Conservation (phyloP, 2,329 filamentous ascomycete species). For the Ophiostoma tasmaniense region DNA sequence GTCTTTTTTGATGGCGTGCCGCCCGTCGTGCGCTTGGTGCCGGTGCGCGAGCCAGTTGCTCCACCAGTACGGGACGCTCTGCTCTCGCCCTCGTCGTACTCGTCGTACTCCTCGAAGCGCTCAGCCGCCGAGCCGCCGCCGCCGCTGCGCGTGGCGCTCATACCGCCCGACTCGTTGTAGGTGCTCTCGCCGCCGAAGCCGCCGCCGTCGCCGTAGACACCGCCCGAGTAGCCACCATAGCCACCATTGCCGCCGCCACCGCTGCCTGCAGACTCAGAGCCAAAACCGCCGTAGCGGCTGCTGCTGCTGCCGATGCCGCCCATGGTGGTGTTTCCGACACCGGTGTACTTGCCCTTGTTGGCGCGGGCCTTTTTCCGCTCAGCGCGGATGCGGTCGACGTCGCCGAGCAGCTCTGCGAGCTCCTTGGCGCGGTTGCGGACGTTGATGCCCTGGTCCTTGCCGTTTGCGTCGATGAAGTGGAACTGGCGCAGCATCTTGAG, state of each 20-base stretch:
- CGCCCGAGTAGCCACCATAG: slow-evolving; percentile 55
- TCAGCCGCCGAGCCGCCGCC: slow-evolving; percentile 51
- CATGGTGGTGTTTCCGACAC: slow-evolving; percentile 53
- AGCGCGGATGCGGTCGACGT: slow-evolving; percentile 77
- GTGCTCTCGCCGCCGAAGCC: slow-evolving; percentile 79
- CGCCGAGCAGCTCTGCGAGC: slow-evolving; percentile 82
- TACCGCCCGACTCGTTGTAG: slow-evolving; percentile 48
- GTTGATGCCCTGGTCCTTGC: slow-evolving; percentile 97
- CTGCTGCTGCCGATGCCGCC: slow-evolving; percentile 35
- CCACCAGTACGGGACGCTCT: slow-evolving; percentile 33
- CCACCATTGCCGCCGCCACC: slow-evolving; percentile 45
- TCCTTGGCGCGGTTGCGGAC: slow-evolving; percentile 96
- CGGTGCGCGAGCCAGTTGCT: slow-evolving; percentile 43
- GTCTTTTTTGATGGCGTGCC: slow-evolving; percentile 37
- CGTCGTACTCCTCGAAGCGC: slow-evolving; percentile 93
- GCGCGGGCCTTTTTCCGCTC: slow-evolving; percentile 83
- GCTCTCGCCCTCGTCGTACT: slow-evolving; percentile 70
- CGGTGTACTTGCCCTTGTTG: slow-evolving; percentile 91
- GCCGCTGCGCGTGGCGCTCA: slow-evolving; percentile 4
- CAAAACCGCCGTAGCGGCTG: slow-evolving; percentile 76
- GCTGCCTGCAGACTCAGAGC: slow-evolving; percentile 71
- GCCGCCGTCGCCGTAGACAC: slow-evolving; percentile 91
- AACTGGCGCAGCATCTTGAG: slow-evolving; percentile 98
- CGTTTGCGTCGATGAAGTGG: slow-evolving; percentile 91
- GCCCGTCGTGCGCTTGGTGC: slow-evolving; percentile 25